These are phyloP conservation scores for Cladophialophora yegresii DNA, from an alignment of 2,329 filamentous ascomycete species.

Conservation along the genomic window DNA sequence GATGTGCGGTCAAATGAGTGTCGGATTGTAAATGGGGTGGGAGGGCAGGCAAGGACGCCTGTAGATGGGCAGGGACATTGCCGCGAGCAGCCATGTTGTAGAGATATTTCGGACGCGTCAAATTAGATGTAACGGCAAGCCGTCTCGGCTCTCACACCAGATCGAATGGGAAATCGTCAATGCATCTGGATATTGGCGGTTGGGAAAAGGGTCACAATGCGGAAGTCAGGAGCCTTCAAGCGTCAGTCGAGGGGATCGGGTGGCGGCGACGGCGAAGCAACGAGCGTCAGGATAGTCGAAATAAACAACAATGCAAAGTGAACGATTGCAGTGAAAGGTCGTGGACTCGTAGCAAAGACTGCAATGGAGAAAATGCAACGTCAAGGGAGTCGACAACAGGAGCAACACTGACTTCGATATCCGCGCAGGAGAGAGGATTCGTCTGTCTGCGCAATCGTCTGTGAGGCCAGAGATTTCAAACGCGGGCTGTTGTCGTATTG, in stretches of 20 bases:
- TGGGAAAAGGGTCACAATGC: neutral
- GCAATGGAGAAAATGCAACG: constrained; percentile 5
- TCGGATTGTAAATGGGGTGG: constrained; percentile 66
- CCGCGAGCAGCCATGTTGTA: constrained; percentile 47
- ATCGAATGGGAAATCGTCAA: neutral
- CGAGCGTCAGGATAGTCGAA: constrained; percentile 10
- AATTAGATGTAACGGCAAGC: neutral
- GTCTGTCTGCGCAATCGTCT: neutral
- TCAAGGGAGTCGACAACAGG: neutral
- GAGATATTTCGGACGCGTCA: constrained; percentile 8
- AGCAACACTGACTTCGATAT: neutral
- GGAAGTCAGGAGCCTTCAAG: neutral
- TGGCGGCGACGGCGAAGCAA: constrained; percentile 4
- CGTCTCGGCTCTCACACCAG: constrained; percentile 10
- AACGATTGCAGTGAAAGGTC: constrained; percentile 23
- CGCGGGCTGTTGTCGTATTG: constrained; percentile 3
- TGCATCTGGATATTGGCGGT: constrained; percentile 14
- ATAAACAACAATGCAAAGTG: constrained; percentile 17
- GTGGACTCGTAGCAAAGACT: constrained; percentile 26
- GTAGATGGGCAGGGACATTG: constrained; percentile 63
- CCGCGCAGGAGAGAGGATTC: neutral
- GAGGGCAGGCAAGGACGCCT: constrained; percentile 83
- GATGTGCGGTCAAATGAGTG: constrained; percentile 54
- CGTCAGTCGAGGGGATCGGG: neutral
- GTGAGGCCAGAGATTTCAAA: neutral